Percentiles rank a stretch among this genome's conserved stretches.
phyloP scores from a whole-genome alignment of 345 rosid species.

The Linum lewisii region DNA sequence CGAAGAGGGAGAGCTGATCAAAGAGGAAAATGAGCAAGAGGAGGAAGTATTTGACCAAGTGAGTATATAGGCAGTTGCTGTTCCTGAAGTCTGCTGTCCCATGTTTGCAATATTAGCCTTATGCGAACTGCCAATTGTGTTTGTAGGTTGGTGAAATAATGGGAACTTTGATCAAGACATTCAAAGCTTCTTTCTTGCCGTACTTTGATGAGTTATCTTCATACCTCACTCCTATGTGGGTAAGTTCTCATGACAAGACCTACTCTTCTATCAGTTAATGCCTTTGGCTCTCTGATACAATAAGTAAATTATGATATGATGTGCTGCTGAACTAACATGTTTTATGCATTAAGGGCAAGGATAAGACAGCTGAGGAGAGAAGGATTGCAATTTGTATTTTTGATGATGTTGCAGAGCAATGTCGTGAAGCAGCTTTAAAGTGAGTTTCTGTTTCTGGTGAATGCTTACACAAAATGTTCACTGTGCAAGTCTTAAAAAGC shows the following conservation, averaged over 20 bases:
- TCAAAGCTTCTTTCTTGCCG: conserved; percentile 83
- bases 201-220: conserved; percentile 90
- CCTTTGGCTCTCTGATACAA: not conserved
- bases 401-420: conserved; percentile 98
- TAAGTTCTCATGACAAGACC: conserved; percentile 31
- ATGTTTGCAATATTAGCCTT: conserved; percentile 5
- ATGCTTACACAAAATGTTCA: too few species aligned
- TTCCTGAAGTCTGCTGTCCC: not conserved
- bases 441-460: conserved; percentile 22
- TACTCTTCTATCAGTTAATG: not conserved
- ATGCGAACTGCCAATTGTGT: conserved; percentile 1
- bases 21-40: conserved; percentile 98
- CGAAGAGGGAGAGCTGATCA: conserved; percentile 93
- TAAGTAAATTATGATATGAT: not conserved
- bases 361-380: conserved; percentile 97
- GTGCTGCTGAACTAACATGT: conserved; percentile 10
- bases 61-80: conserved; percentile 20
- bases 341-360: conserved; percentile 60
- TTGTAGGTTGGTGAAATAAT: conserved; percentile 92
- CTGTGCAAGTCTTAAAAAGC: too few species aligned
- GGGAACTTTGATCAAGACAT: conserved; percentile 97
- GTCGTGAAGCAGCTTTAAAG: conserved; percentile 91
- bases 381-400: conserved; percentile 99
- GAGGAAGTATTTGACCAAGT: conserved; percentile 99
- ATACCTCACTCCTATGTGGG: conserved; percentile 99